Evolutionary conservation across 352 stramenopile genomes (phyloP).

Genomic region (Globisporangium cederbergense): DNA sequence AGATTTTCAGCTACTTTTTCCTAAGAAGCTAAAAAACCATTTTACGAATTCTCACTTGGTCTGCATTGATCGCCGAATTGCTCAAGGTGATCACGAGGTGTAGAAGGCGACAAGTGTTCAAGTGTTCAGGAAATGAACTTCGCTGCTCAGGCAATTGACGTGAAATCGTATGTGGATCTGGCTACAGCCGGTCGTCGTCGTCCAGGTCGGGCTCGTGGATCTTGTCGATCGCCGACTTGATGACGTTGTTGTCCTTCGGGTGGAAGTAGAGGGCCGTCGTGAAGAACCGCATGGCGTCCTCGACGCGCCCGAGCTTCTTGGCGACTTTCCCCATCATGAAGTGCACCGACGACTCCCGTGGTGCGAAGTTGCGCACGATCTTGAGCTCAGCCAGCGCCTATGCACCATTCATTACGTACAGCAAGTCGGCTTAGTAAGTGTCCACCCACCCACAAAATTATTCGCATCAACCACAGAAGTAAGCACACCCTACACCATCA

Average conservation of each 20-base stretch:
- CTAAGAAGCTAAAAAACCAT: too few relatives aligned
- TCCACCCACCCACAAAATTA: too few relatives aligned
- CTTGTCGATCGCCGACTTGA: slow-evolving; percentile 95
- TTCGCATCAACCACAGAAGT: background rate
- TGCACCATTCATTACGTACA: background rate
- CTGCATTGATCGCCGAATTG: too few relatives aligned
- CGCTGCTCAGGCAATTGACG: too few relatives aligned
- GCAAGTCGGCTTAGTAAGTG: background rate
- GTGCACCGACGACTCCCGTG: slow-evolving; percentile 95
- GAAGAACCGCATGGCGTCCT: slow-evolving; percentile 95
- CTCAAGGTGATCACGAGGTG: too few relatives aligned
- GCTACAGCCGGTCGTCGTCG: slow-evolving; percentile 50
- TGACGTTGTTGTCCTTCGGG: slow-evolving; percentile 96
- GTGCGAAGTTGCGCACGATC: slow-evolving; percentile 90
- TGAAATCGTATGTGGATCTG: background rate
- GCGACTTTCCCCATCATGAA: slow-evolving; percentile 96
- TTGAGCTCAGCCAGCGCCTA: slow-evolving; percentile 90
- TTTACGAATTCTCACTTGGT: too few relatives aligned
- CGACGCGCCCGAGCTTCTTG: slow-evolving; percentile 81
- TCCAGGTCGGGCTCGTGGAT: slow-evolving; percentile 72
- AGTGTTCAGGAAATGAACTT: too few relatives aligned
- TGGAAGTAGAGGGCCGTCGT: slow-evolving; percentile 96
- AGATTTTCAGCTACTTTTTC: too few relatives aligned
- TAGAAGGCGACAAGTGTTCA: background rate
- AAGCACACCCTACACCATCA: background rate